Base-by-base conservation (phyloP, 352 stramenopile species). In the Globisporangium apiculatum region DNA sequence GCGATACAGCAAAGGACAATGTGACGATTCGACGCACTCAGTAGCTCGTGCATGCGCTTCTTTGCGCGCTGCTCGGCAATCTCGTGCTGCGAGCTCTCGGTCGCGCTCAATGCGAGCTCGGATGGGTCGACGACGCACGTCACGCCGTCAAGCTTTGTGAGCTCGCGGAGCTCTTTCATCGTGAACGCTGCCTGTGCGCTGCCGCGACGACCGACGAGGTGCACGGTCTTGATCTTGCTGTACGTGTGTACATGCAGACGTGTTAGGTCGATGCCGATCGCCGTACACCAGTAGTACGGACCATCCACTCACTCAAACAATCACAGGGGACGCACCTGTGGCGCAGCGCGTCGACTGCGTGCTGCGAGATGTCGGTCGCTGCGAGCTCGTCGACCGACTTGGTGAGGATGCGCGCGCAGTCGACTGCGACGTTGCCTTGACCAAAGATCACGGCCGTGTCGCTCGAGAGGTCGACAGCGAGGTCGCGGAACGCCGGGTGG, bases 351-450 rank as follows among this genome's bases (percentile, higher is more conserved):
- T 97, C 69, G 37, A 99, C 72, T 5, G 96, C 92, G 53, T 96
- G 72, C 11, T 77, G 64, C 7, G 94, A 79, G 57, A 98, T 97
- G 71, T 99, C 97, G 0, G 95, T 99, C 4, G 71, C 78, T 51
- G 79, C 73, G 41, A 99, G 79, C 37, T 96, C 82, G 12, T 88
- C 74, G 37, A 86, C 64, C 6, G 76, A 82, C 71, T 99, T 99
- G 53, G 87, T 89, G 31, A 99, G 69, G 42, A 99, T 88, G 18
- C 97, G 81, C 24, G 94, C 96, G 67, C 94, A 98, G 75, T 99
- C 97, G 5, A 99, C 77, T 1, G 96, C 96, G 14, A 99, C 96
- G 68, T 99, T 99, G 24, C 97, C 97, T 58, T 99, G 90, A 5
- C 96, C 97, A 65, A 99, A 82, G 18, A 99, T 89, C n/a, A 98